phyloP scores from a whole-genome alignment of 768 basidiomycete species.

The Tephrocybe sp. region DNA sequence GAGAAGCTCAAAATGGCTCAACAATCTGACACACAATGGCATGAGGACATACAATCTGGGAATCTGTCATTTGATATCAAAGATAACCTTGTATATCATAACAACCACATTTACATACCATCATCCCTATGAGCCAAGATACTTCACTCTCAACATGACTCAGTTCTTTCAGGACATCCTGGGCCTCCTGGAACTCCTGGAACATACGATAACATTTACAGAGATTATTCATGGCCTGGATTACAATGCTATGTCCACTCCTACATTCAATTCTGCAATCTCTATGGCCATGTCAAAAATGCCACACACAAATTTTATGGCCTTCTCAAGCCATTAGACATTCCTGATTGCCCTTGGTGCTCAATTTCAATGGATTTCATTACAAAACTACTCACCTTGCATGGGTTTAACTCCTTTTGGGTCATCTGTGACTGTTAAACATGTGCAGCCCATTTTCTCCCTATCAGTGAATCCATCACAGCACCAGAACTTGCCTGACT shows the following conservation, averaged over 20 bases:
- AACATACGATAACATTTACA: slow-evolving; percentile 19
- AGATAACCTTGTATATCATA: slow-evolving; percentile 24
- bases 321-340: too few species aligned
- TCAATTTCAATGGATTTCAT: too few species aligned
- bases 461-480: too few species aligned
- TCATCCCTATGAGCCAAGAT: slow-evolving; percentile 5
- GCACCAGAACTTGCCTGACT: too few species aligned
- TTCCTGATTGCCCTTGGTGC: too few species aligned
- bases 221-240: slow-evolving; percentile 43
- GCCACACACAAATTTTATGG: too few species aligned
- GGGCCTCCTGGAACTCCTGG: slow-evolving; percentile 32
- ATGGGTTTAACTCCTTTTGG: too few species aligned
- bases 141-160: slow-evolving; percentile 32
- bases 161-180: slow-evolving; percentile 37
- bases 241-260: slow-evolving; percentile 19
- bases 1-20: slow-evolving; percentile 20
- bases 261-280: slow-evolving; percentile 35
- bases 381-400: too few species aligned
- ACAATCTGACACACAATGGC: slow-evolving; percentile 21
- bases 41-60: slow-evolving; percentile 18
- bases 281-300: too few species aligned
- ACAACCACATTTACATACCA: slow-evolving; percentile 10
- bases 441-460: too few species aligned
- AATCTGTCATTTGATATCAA: slow-evolving; percentile 15
- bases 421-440: too few species aligned